phyloP scores from a whole-genome alignment of 208 protist genomes.

The Acanthamoeba lenticulata region DNA sequence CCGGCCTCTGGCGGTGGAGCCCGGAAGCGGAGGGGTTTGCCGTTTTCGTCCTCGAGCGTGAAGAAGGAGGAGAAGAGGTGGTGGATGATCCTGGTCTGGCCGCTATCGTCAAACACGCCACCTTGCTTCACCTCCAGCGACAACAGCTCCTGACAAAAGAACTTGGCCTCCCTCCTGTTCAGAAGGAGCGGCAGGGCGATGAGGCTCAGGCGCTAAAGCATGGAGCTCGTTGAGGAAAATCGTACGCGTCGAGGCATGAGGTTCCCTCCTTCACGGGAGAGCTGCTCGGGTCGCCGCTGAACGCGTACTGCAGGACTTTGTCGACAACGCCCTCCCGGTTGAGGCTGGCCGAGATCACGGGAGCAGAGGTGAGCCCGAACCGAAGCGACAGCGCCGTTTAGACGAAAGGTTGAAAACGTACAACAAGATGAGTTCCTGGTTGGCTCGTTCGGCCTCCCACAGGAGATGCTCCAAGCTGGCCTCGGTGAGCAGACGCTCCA shows the following conservation, averaged over 20 bases:
- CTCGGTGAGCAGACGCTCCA: conserved; percentile 6
- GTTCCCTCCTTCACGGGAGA: background rate
- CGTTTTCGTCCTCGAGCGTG: background rate
- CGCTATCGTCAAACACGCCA: conserved; percentile 49
- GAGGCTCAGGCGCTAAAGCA: background rate
- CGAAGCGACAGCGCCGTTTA: background rate
- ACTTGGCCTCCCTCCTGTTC: background rate
- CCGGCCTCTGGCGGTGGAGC: conserved; percentile 15
- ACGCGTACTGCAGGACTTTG: conserved; percentile 22
- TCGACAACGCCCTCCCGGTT: background rate
- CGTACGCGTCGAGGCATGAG: background rate
- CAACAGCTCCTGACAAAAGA: background rate
- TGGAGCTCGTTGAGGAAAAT: background rate
- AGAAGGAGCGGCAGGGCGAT: background rate
- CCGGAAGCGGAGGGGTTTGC: conserved; percentile 22
- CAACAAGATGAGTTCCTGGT: conserved; percentile 20
- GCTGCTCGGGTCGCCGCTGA: background rate
- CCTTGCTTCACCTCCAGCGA: conserved; percentile 31
- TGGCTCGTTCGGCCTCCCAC: conserved; percentile 31
- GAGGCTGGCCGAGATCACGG: background rate
- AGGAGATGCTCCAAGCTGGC: conserved; percentile 20
- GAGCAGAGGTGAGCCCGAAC: background rate
- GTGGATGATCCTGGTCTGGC: conserved; percentile 44
- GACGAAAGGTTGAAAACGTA: background rate
- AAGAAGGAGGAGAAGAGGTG: conserved; percentile 35